Evolutionary conservation across 192 early-diverging fungal genomes (phyloP).

Genomic region (Coemansia sp.): DNA sequence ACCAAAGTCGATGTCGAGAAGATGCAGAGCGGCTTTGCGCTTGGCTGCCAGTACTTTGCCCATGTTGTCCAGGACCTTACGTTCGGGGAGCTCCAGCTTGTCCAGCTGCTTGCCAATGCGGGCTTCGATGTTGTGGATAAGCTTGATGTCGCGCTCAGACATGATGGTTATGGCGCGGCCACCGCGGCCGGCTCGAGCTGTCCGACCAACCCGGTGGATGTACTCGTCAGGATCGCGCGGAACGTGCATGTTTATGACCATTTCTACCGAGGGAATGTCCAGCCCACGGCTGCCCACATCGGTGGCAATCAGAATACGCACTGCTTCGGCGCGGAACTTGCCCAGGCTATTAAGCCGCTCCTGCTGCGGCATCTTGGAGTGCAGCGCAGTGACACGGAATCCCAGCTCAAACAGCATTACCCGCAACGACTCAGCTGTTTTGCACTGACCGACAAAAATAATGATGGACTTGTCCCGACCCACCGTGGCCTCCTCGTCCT

Average conservation of each 20-base stretch:
- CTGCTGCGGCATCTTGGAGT: conserved; percentile 89
- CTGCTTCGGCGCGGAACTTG: conserved; percentile 86
- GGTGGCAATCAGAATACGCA: conserved; percentile 88
- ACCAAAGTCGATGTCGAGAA: conserved; percentile 50
- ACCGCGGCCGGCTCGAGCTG: conserved; percentile 92
- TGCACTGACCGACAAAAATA: conserved; percentile 88
- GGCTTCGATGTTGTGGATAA: conserved; percentile 88
- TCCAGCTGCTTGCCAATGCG: conserved; percentile 79
- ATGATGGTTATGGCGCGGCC: conserved; percentile 88
- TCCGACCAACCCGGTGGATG: conserved; percentile 97
- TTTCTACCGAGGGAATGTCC: conserved; percentile 91
- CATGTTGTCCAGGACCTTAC: conserved; percentile 79
- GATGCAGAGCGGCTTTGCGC: conserved; percentile 64
- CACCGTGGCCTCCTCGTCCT: conserved; percentile 31
- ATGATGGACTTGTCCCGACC: conserved; percentile 78
- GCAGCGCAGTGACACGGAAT: conserved; percentile 83
- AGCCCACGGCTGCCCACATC: conserved; percentile 98
- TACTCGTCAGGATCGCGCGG: conserved; percentile 95
- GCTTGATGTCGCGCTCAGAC: conserved; percentile 78
- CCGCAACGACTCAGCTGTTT: conserved; percentile 78
- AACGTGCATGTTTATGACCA: conserved; percentile 95
- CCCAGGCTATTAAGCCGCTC: conserved; percentile 87
- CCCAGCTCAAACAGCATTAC: conserved; percentile 90
- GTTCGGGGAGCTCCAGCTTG: conserved; percentile 74
- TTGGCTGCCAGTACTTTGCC: conserved; percentile 85